phyloP scores from a whole-genome alignment of 257 asterid species.

The Leptodermis oblonga region DNA sequence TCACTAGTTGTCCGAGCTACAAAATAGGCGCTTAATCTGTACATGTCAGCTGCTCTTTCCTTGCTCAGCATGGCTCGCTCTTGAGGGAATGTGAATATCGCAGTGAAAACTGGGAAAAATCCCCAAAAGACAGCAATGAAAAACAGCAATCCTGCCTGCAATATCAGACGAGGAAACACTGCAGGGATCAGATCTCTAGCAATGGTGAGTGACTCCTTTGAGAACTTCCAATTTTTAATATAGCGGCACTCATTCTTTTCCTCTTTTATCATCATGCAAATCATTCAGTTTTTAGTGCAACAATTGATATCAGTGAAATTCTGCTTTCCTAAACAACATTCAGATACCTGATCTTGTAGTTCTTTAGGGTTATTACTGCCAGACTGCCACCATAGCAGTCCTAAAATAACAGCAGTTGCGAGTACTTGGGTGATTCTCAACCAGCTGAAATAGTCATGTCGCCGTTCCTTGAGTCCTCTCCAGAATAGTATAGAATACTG shows the following conservation, averaged over 20 bases:
- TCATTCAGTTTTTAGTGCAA: background rate
- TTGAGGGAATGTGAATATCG: constrained; percentile 93
- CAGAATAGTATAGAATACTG: constrained; percentile 71
- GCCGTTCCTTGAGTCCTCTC: constrained; percentile 82
- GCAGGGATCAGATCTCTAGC: background rate
- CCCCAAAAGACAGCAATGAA: constrained; percentile 98
- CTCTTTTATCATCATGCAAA: background rate
- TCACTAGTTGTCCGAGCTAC: constrained; percentile 86
- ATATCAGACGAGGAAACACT: background rate
- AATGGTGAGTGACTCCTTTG: background rate
- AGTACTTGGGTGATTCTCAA: constrained; percentile 84
- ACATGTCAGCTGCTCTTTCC: constrained; percentile 96
- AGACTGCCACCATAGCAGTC: constrained; percentile 94
- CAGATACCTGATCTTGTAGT: constrained; percentile 75
- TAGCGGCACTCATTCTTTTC: background rate
- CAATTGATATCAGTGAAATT: background rate
- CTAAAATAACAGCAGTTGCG: constrained; percentile 79
- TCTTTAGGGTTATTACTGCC: constrained; percentile 51
- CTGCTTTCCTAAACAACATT: constrained; percentile 2
- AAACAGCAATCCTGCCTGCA: constrained; percentile 89
- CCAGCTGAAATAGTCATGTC: constrained; percentile 92
- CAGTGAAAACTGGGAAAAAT: constrained; percentile 89
- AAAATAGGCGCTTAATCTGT: constrained; percentile 86
- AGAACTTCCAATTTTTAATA: background rate
- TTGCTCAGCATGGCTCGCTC: constrained; percentile 92